phyloP scores from a whole-genome alignment of 2,329 filamentous ascomycete genomes.

The Neonectria hederae region DNA sequence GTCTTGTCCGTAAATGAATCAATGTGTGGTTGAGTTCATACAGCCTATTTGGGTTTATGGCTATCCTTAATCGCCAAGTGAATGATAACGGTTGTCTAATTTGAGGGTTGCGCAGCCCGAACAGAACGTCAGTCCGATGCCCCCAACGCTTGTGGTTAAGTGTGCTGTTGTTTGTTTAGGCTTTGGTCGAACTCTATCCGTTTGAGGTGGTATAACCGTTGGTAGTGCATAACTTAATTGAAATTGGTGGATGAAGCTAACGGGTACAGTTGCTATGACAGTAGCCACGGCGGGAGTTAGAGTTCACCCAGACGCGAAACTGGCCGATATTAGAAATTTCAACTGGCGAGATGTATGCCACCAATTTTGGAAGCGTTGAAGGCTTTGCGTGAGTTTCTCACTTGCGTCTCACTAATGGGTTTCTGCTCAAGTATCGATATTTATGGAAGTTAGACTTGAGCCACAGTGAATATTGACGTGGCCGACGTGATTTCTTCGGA shows the following conservation, averaged over 20 bases:
- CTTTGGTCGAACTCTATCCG: background rate
- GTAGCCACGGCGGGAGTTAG: background rate
- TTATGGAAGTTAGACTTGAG: background rate
- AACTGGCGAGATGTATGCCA: too few relatives aligned
- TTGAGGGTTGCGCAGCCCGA: background rate
- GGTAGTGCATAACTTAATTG: background rate
- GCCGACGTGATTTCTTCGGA: too few relatives aligned
- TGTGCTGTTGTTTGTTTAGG: background rate
- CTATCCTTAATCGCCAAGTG: background rate
- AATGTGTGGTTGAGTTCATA: background rate
- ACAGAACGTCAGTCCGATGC: background rate
- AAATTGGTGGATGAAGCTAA: background rate
- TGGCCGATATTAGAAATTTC: too few relatives aligned
- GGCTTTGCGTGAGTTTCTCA: background rate
- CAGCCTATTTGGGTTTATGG: background rate
- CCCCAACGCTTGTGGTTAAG: background rate
- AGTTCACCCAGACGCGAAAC: background rate
- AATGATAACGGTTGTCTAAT: background rate
- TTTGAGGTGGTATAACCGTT: background rate
- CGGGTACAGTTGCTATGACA: background rate
- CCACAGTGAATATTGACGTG: background rate
- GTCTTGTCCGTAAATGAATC: background rate
- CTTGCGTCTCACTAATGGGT: background rate
- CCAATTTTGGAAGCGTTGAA: background rate
- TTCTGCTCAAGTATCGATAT: background rate